Evolutionary conservation across 2,329 filamentous ascomycete species (phyloP), one percentile per base, ranked within the genome.

Genomic region (Colletotrichum liaoningense): DNA sequence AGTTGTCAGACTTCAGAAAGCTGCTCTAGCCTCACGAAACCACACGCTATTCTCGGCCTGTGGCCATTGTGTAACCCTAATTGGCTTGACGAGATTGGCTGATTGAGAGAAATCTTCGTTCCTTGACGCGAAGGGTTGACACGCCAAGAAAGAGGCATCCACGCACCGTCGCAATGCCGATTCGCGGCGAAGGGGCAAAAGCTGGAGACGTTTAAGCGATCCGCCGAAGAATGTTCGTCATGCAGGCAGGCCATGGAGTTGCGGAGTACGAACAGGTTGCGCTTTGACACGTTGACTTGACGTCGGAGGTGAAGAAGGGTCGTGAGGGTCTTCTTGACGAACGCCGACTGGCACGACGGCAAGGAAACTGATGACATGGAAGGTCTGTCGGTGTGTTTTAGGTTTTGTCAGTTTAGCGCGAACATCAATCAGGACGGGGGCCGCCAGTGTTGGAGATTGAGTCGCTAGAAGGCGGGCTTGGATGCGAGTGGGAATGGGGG

Each of bases 381-480:
- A 62, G 46, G 28, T 62, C 42, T 70, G 67, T 65, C 67, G 67
- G 59, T 70, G 67, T 70, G 70, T 73, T 73, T 70, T 65, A 68
- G 67, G 60, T 70, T 73, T 59, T 19, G 65, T 11, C 35, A 30
- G n/a, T 69, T 52, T 56, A 26, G 67, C 33, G 70, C 60, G 22
- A 33, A 46, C 38, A 64, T 30, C 42, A 55, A 52, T 60, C 42
- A 65, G 66, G 9, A 64, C 28, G 70, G 59, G 42, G 67, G 70
- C 65, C 55, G 46, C 67, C 70, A 49, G 70, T 69, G 66, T 73
- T 69, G 70, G 70, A 73, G 60, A 73, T 69, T 65, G 33, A 73
- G 59, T 72, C 59, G 59, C 55, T 52, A 26, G 33, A 55, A 49
- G 42, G 54, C 46, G 33, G 59, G 26, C 56, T 69, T 64, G 55